phyloP scores from a whole-genome alignment of 495 filamentous ascomycete genomes.

The Poronia punctata region DNA sequence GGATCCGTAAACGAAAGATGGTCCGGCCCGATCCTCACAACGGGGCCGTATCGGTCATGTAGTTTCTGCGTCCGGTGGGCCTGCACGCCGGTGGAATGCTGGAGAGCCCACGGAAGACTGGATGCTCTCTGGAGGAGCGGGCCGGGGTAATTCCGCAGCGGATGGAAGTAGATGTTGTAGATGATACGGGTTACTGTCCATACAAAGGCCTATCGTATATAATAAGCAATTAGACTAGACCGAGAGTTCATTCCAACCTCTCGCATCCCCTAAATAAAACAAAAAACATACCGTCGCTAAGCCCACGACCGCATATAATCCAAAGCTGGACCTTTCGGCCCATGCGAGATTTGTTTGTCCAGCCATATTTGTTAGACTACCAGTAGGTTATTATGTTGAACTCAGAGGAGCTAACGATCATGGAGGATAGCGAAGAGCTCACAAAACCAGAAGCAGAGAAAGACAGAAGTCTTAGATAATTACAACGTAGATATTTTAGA shows the following conservation, averaged over 20 bases:
- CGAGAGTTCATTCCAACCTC: background rate
- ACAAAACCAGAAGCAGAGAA: no score
- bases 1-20: slow-evolving; percentile 49
- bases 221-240: background rate
- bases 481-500: no score
- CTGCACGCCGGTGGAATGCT: slow-evolving; percentile 12
- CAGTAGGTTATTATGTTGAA: no score
- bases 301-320: background rate
- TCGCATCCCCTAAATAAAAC: background rate
- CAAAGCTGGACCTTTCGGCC: slow-evolving; percentile 3
- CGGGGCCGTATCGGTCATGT: slow-evolving; percentile 41
- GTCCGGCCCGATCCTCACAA: slow-evolving; percentile 48
- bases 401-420: no score
- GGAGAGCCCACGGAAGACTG: slow-evolving; percentile 14
- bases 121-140: slow-evolving; percentile 27
- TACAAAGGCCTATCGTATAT: slow-evolving; percentile 6
- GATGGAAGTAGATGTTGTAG: slow-evolving; percentile 47
- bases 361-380: slow-evolving; percentile 1
- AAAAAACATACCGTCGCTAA: slow-evolving; percentile 4
- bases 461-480: no score
- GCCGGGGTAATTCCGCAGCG: slow-evolving; percentile 45
- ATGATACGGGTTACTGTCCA: slow-evolving; percentile 13
- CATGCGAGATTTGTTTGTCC: background rate
- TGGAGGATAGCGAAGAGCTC: no score
- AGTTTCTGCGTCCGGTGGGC: slow-evolving; percentile 22